phyloP scores from a whole-genome alignment of 164 flowering plant genomes.

The Macadamia tetraphylla region DNA sequence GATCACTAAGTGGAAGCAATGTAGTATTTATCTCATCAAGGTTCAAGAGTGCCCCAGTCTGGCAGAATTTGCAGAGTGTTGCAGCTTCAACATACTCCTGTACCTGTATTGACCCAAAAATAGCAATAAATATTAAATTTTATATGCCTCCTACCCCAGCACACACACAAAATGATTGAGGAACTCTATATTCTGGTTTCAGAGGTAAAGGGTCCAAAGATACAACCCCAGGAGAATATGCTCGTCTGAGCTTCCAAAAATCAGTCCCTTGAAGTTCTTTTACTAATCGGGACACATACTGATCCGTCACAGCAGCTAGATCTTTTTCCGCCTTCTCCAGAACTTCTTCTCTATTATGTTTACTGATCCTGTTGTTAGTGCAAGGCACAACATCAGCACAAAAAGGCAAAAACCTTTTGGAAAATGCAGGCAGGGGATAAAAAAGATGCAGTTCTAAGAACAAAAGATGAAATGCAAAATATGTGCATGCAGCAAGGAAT shows the following conservation, averaged over 20 bases:
- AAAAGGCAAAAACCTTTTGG: not conserved
- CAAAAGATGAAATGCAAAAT: too few relatives aligned
- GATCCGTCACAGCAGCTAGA: conserved; percentile 58
- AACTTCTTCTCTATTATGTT: conserved; percentile 77
- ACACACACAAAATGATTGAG: not conserved
- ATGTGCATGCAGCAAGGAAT: not conserved
- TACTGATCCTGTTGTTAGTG: conserved; percentile 53
- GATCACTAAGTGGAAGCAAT: conserved; percentile 56
- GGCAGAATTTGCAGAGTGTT: conserved; percentile 76
- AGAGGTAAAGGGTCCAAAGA: conserved; percentile 11
- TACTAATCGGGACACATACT: conserved; percentile 55
- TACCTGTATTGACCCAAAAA: conserved; percentile 41
- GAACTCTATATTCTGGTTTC: not conserved
- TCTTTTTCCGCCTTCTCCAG: conserved; percentile 80
- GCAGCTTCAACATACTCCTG: conserved; percentile 98
- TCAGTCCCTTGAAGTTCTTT: conserved; percentile 85
- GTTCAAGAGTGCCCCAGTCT: conserved; percentile 60
- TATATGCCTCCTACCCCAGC: too few relatives aligned
- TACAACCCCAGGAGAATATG: conserved; percentile 89
- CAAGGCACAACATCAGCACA: not conserved
- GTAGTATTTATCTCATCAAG: conserved; percentile 77
- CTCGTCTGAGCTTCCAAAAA: conserved; percentile 96
- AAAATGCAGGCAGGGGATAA: not conserved
- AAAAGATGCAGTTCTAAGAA: too few relatives aligned
- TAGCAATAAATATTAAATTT: conserved; percentile 1